These are phyloP conservation scores for Batkoa obscura DNA, from an alignment of 371 early-diverging fungal species.

Conservation along the genomic window DNA sequence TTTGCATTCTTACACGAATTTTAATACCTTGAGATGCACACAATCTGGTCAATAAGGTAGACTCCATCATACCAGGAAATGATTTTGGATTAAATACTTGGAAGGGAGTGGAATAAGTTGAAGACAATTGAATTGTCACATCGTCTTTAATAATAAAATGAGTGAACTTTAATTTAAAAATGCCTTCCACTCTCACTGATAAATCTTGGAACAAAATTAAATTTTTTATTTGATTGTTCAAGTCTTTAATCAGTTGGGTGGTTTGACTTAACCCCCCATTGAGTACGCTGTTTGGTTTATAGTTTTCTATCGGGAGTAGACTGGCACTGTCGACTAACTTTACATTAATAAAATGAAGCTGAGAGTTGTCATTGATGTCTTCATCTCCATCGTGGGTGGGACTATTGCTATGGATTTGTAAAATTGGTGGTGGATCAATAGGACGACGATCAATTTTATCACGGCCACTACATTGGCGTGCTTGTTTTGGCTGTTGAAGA, in stretches of 20 bases:
- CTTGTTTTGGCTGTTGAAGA: conserved; percentile 27
- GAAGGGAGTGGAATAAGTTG: background rate
- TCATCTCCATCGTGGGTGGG: no score
- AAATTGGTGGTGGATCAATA: conserved; percentile 86
- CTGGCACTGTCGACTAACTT: background rate
- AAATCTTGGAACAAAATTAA: conserved; percentile 93
- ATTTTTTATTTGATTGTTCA: conserved; percentile 62
- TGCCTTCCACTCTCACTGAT: conserved; percentile 79
- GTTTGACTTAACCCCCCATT: background rate
- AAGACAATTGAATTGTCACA: no score
- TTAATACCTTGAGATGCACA: background rate
- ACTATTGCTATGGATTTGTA: conserved; percentile 46
- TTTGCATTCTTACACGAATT: background rate
- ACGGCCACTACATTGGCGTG: conserved; percentile 28
- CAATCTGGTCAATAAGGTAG: conserved; percentile 1
- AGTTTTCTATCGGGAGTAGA: no score
- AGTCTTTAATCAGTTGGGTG: conserved; percentile 19
- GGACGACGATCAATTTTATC: conserved; percentile 66
- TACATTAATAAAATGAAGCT: background rate
- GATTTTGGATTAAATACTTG: background rate
- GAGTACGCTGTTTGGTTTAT: background rate
- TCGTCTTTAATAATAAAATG: conserved; percentile 38
- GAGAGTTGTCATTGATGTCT: conserved; percentile 11
- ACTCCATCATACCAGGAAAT: conserved; percentile 1
- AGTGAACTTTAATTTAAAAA: conserved; percentile 68